Percentiles rank a stretch among this genome's conserved stretches.
Evolutionary conservation across 495 filamentous ascomycete genomes (phyloP).

Genomic region (Tuber magnatum): DNA sequence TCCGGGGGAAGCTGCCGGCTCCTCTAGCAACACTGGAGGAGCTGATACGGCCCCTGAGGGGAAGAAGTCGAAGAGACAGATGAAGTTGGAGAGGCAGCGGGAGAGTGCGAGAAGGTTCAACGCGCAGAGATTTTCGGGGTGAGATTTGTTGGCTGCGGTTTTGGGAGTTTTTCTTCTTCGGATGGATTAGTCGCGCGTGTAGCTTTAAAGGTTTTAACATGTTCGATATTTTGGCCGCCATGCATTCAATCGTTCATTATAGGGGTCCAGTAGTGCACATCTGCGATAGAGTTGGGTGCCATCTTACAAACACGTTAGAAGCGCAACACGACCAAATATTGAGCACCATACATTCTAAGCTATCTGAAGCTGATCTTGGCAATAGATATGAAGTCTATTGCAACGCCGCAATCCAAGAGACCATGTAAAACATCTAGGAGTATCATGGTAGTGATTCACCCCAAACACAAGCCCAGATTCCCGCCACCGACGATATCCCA

Average conservation of each 20-base stretch:
- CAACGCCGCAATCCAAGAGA: background rate
- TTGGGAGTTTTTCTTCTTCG: background rate
- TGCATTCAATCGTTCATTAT: background rate
- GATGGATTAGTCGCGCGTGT: too few relatives aligned
- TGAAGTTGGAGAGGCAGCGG: constrained; percentile 40
- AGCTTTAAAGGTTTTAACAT: background rate
- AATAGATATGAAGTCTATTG: background rate
- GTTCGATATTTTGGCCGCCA: background rate
- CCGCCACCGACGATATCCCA: background rate
- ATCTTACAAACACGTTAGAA: background rate
- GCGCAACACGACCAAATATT: background rate
- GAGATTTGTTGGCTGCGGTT: background rate
- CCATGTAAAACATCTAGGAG: background rate
- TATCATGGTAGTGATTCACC: background rate
- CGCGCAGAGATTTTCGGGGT: background rate
- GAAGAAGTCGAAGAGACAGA: constrained; percentile 16
- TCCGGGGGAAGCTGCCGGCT: background rate
- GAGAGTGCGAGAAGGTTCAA: background rate
- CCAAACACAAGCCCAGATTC: background rate
- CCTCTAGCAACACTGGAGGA: background rate
- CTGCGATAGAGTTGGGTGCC: background rate
- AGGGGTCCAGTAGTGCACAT: background rate
- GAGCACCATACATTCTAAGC: background rate
- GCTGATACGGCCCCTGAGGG: background rate
- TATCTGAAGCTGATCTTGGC: background rate